These are phyloP conservation scores for Podila clonocystis DNA, from an alignment of 192 early-diverging fungal species.

Conservation along the genomic window DNA sequence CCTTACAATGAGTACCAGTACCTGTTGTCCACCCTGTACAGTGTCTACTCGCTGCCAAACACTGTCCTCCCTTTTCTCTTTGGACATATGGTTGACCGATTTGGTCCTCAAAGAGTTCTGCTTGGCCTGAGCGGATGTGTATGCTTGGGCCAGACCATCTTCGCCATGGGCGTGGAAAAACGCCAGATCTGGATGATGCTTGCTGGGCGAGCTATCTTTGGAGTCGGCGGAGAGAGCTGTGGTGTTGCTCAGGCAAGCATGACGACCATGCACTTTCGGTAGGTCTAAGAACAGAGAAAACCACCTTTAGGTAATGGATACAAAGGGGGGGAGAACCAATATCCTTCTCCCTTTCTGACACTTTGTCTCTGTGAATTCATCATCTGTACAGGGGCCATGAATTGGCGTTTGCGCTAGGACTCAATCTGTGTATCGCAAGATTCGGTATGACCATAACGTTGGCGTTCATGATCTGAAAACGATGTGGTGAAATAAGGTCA, in stretches of 20 bases:
- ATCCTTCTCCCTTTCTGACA: neutral
- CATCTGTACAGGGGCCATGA: slow-evolving; percentile 31
- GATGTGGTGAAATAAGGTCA: neutral
- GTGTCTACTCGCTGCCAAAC: slow-evolving; percentile 55
- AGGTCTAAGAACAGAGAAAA: neutral
- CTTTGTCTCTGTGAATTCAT: neutral
- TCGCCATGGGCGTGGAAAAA: slow-evolving; percentile 62
- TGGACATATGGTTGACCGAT: slow-evolving; percentile 63
- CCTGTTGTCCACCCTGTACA: slow-evolving; percentile 56
- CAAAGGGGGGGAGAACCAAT: too few relatives aligned
- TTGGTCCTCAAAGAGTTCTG: slow-evolving; percentile 61
- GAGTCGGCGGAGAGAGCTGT: slow-evolving; percentile 69
- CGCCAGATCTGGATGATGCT: slow-evolving; percentile 62
- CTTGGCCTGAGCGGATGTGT: slow-evolving; percentile 58
- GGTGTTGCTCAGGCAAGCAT: slow-evolving; percentile 69
- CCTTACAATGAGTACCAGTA: slow-evolving; percentile 55
- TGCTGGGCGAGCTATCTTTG: slow-evolving; percentile 69
- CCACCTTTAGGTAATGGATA: too few relatives aligned
- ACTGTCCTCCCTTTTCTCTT: slow-evolving; percentile 51
- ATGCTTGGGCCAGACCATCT: slow-evolving; percentile 71
- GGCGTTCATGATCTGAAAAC: neutral
- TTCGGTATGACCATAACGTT: slow-evolving; percentile 19
- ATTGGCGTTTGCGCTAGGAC: slow-evolving; percentile 39
- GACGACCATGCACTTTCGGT: slow-evolving; percentile 65
- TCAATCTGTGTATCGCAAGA: slow-evolving; percentile 44